Evolutionary conservation across 352 stramenopile genomes (phyloP).

Genomic region (Nothophytophthora sp.): DNA sequence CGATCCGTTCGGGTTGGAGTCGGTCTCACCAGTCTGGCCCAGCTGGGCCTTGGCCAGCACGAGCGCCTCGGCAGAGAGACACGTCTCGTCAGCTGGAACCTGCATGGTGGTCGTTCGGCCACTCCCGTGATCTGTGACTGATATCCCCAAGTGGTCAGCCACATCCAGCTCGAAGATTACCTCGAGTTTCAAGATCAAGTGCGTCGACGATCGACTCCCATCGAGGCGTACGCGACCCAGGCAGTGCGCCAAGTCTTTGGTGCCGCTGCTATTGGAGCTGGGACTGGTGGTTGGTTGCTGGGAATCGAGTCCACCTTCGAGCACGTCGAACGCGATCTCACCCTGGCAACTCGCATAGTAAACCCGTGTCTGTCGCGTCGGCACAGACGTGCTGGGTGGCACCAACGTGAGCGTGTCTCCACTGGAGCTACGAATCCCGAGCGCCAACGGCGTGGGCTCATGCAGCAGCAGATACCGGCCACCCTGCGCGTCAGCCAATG

Average conservation of each 20-base stretch:
- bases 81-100: slow-evolving; percentile 28
- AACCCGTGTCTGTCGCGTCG: slow-evolving; percentile 22
- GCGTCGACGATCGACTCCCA: slow-evolving; percentile 16
- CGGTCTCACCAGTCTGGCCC: not conserved
- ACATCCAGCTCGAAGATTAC: slow-evolving; percentile 28
- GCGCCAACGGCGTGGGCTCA: slow-evolving; percentile 26
- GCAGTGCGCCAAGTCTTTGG: slow-evolving; percentile 22
- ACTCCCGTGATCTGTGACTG: slow-evolving; percentile 26
- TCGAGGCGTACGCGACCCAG: slow-evolving; percentile 27
- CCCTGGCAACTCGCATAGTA: slow-evolving; percentile 40
- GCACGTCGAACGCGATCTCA: slow-evolving; percentile 27
- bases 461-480: slow-evolving; percentile 3
- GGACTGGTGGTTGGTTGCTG: slow-evolving; percentile 5
- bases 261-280: not conserved
- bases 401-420: slow-evolving; percentile 30
- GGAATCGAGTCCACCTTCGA: slow-evolving; percentile 24
- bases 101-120: slow-evolving; percentile 12
- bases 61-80: slow-evolving; percentile 22
- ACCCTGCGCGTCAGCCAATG: slow-evolving; percentile 10
- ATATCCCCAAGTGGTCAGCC: slow-evolving; percentile 17
- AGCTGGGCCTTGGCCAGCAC: slow-evolving; percentile 21
- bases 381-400: slow-evolving; percentile 16
- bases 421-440: slow-evolving; percentile 34
- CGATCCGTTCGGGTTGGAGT: not conserved
- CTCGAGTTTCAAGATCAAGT: slow-evolving; percentile 37